These are phyloP conservation scores for Marasmius oreades DNA, from an alignment of 1,284 basidiomycete genomes.

Conservation along the genomic window DNA sequence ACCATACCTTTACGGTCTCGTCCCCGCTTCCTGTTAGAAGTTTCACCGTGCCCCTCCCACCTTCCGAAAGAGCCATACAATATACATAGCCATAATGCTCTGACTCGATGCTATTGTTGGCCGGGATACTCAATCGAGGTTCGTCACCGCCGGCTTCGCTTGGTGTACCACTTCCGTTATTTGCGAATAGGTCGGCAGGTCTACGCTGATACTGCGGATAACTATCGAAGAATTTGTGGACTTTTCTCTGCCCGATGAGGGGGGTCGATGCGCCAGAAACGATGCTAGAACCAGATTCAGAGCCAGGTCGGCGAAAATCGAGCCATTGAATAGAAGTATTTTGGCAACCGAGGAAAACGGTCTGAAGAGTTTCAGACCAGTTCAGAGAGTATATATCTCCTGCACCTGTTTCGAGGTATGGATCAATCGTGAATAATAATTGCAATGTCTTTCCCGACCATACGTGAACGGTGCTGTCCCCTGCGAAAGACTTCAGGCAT, in stretches of 20 bases:
- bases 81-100: constrained; percentile 96
- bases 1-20: constrained; percentile 75
- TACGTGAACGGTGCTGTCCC: constrained; percentile 84
- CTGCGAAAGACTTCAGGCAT: constrained; percentile 33
- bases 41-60: constrained; percentile 40
- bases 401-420: constrained; percentile 79
- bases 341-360: constrained; percentile 87
- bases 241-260: constrained; percentile 43
- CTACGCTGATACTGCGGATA: constrained; percentile 67
- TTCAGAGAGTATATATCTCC: constrained; percentile 90
- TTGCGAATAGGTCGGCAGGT: constrained; percentile 59
- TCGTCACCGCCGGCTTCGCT: constrained; percentile 28
- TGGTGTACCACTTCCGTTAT: constrained; percentile 34
- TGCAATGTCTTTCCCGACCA: constrained; percentile 79
- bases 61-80: constrained; percentile 65
- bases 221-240: constrained; percentile 82
- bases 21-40: constrained; percentile 88
- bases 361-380: constrained; percentile 71
- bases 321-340: constrained; percentile 89
- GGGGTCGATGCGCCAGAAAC: constrained; percentile 48
- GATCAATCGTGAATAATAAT: constrained; percentile 76
- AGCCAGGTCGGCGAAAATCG: constrained; percentile 40
- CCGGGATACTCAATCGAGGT: constrained; percentile 51
- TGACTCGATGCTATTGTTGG: constrained; percentile 72
- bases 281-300: constrained; percentile 3